Base-by-base conservation (phyloP, 1,139 yeast species). In the Sugiyamaella xylanicola region DNA sequence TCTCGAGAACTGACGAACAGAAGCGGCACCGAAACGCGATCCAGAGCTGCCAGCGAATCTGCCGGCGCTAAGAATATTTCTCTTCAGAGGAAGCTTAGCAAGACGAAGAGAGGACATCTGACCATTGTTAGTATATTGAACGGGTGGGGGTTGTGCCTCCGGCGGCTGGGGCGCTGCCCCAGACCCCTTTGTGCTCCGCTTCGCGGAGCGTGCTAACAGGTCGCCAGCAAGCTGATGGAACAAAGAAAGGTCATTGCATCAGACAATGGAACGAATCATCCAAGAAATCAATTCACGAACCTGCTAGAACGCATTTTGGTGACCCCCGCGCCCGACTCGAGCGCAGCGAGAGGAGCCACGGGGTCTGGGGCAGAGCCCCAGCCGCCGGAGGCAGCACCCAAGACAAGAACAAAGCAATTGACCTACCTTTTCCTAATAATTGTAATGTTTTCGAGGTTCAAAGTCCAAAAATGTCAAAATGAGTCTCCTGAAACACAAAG, bases 41-140 rank as follows among this genome's bases (percentile, higher is more conserved):
- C 44, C 16, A 27, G 21, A 11, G 29, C 47, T 27, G 25, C 21
- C 25, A 21, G 53, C 46, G 8, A 53, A 22, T 32, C 46, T 22
- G 5, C 43, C 19, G 20, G 47, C 21, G 16, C 27, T 35, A 25
- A 48, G 20, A 27, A 44, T 25, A 35, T 11, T 15, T 22, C 50
- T 39, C 25, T 47, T 39, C 39, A 51, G 36, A n/a, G 60, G 56
- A 32, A 53, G 46, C 45, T 48, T 54, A 29, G 57, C 53, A 35
- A 56, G 29, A 45, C 54, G 53, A 35, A 56, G 48, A 17, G 55
- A 46, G 15, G 59, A 50, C 60, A 56, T 56, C 36, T 48, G 37
- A 32, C 15, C 15, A 15, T 8, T 32, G 37, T 32, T 32, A 32
- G 37, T 32, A 32, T n/a, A n/a, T n/a, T n/a, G n/a, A n/a, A n/a